Evolutionary conservation across 2,329 filamentous ascomycete genomes (phyloP).

Genomic region (Huntiella savannae): DNA sequence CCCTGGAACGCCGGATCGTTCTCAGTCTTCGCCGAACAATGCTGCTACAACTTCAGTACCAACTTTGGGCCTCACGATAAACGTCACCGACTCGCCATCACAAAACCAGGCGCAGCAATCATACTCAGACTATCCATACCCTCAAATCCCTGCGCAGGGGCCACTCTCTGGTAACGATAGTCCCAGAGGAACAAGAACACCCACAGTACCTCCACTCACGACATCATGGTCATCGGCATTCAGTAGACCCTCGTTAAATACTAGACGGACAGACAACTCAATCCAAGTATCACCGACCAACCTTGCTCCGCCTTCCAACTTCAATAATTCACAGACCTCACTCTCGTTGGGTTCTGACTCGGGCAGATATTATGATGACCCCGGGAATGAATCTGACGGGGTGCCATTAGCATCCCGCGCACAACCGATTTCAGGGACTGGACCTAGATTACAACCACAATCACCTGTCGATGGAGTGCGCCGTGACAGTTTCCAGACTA

Average conservation of each 20-base stretch:
- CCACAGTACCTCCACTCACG: slow-evolving; percentile 16
- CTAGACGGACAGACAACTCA: neutral
- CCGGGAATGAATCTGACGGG: slow-evolving; percentile 9
- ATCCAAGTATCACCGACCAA: slow-evolving; percentile 30
- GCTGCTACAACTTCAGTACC: neutral
- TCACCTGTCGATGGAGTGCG: slow-evolving; percentile 21
- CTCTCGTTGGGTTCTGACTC: slow-evolving; percentile 14
- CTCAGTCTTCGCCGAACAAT: neutral
- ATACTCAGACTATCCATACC: slow-evolving; percentile 10
- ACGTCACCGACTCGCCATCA: slow-evolving; percentile 3
- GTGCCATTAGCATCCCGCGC: slow-evolving; percentile 37
- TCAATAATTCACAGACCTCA: slow-evolving; percentile 19
- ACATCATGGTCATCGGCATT: slow-evolving; percentile 6
- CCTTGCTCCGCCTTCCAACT: slow-evolving; percentile 34
- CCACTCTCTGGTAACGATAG: slow-evolving; percentile 2
- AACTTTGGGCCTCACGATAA: slow-evolving; percentile 4
- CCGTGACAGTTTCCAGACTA: slow-evolving; percentile 38
- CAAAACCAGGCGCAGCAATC: neutral
- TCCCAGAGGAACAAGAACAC: slow-evolving; percentile 22
- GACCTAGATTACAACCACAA: slow-evolving; percentile 25
- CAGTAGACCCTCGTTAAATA: neutral
- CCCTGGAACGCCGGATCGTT: slow-evolving; percentile 10
- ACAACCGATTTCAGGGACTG: slow-evolving; percentile 28
- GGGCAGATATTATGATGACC: slow-evolving; percentile 8
- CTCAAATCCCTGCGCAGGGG: slow-evolving; percentile 3